Percentiles rank a stretch among this genome's conserved stretches.
phyloP scores from a whole-genome alignment of 2,329 filamentous ascomycete genomes.

The Neofusicoccum ribis region DNA sequence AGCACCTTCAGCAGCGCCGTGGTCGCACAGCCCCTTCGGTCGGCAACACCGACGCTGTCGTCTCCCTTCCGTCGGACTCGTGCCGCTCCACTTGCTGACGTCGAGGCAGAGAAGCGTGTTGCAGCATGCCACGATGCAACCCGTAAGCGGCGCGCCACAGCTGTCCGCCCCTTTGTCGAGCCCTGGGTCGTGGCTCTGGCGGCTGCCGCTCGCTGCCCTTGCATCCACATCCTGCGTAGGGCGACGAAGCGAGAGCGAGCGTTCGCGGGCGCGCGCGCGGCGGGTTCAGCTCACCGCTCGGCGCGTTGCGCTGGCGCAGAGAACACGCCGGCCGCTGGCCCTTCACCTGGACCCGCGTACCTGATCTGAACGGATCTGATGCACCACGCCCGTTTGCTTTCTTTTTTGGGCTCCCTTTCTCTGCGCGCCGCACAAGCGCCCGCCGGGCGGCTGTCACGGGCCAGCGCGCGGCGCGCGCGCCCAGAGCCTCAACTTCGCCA shows the following conservation, averaged over 20 bases:
- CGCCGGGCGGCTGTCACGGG: not conserved
- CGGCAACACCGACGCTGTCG: constrained; percentile 8
- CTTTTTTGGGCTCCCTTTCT: not conserved
- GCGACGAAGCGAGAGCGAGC: constrained; percentile 15
- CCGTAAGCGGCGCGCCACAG: not conserved
- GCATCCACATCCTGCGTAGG: not conserved
- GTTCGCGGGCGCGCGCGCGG: not conserved
- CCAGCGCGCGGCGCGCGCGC: not conserved
- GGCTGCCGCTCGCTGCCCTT: not conserved
- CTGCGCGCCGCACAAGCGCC: not conserved
- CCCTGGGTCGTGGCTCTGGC: not conserved
- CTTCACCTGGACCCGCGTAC: not conserved
- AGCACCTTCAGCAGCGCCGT: not conserved
- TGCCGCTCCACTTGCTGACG: constrained; percentile 1
- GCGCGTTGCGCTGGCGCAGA: constrained; percentile 1
- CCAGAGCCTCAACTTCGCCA: constrained; percentile 6
- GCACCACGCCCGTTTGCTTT: not conserved
- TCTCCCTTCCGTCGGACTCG: not conserved
- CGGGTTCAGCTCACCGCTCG: constrained; percentile 3
- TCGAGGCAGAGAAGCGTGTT: not conserved
- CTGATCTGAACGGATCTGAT: constrained; percentile 8
- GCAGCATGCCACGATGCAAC: not conserved
- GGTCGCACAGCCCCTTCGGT: constrained; percentile 12
- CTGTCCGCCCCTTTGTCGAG: not conserved
- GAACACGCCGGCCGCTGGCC: not conserved